Evolutionary conservation across 371 early-diverging fungal species (phyloP).

Genomic region (Mucor ambiguus): DNA sequence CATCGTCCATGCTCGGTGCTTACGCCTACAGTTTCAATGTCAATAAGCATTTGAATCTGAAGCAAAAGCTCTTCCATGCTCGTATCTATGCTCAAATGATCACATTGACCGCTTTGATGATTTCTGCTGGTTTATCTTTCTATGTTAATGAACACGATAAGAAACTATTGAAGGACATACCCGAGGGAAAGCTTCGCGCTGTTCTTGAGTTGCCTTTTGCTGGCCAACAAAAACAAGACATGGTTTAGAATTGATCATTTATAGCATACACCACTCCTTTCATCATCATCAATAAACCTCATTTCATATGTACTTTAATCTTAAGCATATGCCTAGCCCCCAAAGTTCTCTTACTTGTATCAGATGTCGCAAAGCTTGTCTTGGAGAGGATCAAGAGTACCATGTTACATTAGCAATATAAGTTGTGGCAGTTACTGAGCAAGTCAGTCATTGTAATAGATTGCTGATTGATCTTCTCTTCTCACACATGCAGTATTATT

Average conservation of each 20-base stretch:
- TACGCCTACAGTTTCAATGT: constrained; percentile 2
- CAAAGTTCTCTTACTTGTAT: not conserved
- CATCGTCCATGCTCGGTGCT: constrained; percentile 8
- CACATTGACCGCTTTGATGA: constrained; percentile 7
- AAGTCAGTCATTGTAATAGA: not conserved
- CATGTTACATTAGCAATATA: not conserved
- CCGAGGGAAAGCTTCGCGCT: constrained; percentile 15
- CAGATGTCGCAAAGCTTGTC: not conserved
- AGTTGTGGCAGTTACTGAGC: not conserved
- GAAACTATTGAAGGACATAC: constrained; percentile 3
- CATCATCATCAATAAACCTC: not conserved
- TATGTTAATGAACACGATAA: constrained; percentile 13
- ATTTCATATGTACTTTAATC: not conserved
- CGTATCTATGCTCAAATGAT: constrained; percentile 19
- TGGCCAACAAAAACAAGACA: constrained; percentile 1
- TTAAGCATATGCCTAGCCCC: not conserved
- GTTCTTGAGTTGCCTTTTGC: constrained; percentile 12
- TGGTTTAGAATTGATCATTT: not conserved
- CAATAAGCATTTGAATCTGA: not conserved
- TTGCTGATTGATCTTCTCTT: not conserved
- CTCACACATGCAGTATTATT: not conserved
- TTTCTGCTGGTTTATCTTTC: constrained; percentile 8
- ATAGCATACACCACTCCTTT: not conserved
- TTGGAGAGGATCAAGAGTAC: no score
- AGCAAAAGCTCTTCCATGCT: constrained; percentile 12